Conservation (phyloP, 176 grass and related monocot genomes). For the Musa troglodytarum region DNA sequence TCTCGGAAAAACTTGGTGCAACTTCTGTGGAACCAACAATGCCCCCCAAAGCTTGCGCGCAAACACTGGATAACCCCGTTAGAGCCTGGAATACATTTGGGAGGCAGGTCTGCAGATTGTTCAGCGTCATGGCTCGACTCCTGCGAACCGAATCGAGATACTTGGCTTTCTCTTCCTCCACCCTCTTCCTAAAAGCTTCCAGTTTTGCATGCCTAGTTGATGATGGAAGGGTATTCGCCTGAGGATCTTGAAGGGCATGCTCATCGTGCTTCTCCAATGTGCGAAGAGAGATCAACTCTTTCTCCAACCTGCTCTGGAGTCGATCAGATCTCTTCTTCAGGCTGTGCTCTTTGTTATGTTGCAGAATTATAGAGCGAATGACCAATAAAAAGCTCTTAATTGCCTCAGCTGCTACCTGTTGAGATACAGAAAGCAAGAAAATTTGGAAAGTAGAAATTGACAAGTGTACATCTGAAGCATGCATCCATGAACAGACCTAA, state of each 20-base stretch:
- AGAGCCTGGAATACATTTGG: slow-evolving; percentile 89
- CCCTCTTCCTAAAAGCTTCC: slow-evolving; percentile 55
- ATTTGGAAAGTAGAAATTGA: neutral
- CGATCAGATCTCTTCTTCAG: slow-evolving; percentile 64
- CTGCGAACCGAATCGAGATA: slow-evolving; percentile 60
- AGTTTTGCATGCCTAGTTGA: slow-evolving; percentile 47
- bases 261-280: slow-evolving; percentile 20
- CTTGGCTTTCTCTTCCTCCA: slow-evolving; percentile 68
- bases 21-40: slow-evolving; percentile 52
- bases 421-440: slow-evolving; percentile 16
- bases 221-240: slow-evolving; percentile 25
- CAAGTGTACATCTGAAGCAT: neutral
- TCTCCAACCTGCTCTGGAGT: slow-evolving; percentile 57
- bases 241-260: slow-evolving; percentile 27
- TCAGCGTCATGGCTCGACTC: slow-evolving; percentile 76
- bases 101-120: slow-evolving; percentile 73
- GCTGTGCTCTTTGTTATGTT: slow-evolving; percentile 64
- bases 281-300: slow-evolving; percentile 16
- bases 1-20: slow-evolving; percentile 31
- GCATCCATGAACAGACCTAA: too few species aligned
- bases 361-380: slow-evolving; percentile 59
- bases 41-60: slow-evolving; percentile 62
- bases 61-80: slow-evolving; percentile 56
- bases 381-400: slow-evolving; percentile 69
- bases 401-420: slow-evolving; percentile 78